Base-by-base conservation (phyloP, 345 rosid species). In the Arabidopsis arenosa region DNA sequence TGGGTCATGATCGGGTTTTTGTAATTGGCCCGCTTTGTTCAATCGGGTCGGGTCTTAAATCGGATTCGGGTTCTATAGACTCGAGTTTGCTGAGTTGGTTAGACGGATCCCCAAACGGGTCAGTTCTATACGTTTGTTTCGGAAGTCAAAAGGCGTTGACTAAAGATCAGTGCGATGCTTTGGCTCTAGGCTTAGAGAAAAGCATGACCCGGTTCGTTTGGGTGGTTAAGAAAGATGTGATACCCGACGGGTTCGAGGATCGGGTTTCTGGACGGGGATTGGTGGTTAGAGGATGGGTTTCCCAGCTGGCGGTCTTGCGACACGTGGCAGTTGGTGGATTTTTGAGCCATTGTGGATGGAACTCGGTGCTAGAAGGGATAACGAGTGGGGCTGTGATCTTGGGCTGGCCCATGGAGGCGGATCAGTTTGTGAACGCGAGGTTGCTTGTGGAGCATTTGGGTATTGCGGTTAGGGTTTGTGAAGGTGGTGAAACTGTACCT, bases 341-440 rank as follows among this genome's bases (percentile, higher is more conserved):
- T 51, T 68, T 90, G 74, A 88, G 86, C 61, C 96, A 88, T 12
- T 87, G 92, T 48, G 92, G 96, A n/a, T 91, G 97, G 97, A 89
- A 91, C 84, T 89, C 93, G 14, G 75, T 82, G 57, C 77, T 82
- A 14, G 95, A 91, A 75, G 90, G 77, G 23, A 56, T 88, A 32
- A 85, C 71, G 75, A 80, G 81, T 7, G 88, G 91, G 13, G 84
- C 68, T n/a, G 39, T 83, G 77, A 68, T 87, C 17, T 17, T 89
- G 79, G 85, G 75, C 9, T 87, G 90, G 97, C 92, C 97, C 2
- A 85, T 91, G 90, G 89, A 85, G 66, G 97, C 90, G 6, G 97
- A 87, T 63, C 93, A 89, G 63, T 87, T 58, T 56, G 75, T 86
- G 5, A 82, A 87, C 36, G 90, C 82, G 0, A 75, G 40, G 76